Evolutionary conservation across 2,329 filamentous ascomycete species (phyloP).

Genomic region (Ophiocordyceps unilateralis): DNA sequence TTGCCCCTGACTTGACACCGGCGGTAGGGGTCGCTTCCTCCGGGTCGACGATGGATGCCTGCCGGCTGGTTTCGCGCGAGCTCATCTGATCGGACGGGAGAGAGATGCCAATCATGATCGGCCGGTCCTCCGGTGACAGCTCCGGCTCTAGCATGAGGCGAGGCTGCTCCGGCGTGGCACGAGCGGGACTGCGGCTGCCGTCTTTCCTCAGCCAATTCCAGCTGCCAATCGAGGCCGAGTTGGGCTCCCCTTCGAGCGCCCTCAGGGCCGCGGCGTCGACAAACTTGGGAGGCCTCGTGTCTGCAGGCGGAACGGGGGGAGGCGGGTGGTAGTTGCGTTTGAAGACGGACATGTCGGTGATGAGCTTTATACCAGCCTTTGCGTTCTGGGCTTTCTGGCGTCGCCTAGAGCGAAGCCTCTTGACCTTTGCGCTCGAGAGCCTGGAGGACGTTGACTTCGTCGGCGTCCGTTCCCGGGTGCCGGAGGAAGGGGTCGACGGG

Average conservation of each 20-base stretch:
- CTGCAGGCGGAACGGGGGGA: slow-evolving; percentile 12
- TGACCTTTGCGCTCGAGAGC: slow-evolving; percentile 22
- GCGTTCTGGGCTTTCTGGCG: slow-evolving; percentile 44
- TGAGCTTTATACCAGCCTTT: slow-evolving; percentile 46
- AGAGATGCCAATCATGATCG: slow-evolving; percentile 56
- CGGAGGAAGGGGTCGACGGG: slow-evolving; percentile 4
- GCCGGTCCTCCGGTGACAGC: slow-evolving; percentile 51
- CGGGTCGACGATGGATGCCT: slow-evolving; percentile 26
- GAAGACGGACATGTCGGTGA: slow-evolving; percentile 48
- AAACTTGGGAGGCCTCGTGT: slow-evolving; percentile 25
- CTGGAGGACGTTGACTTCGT: slow-evolving; percentile 10
- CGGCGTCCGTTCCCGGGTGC: slow-evolving; percentile 4
- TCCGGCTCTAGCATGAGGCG: slow-evolving; percentile 19
- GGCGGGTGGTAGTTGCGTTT: slow-evolving; percentile 23
- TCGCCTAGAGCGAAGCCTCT: slow-evolving; percentile 37
- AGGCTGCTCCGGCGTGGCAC: slow-evolving; percentile 11
- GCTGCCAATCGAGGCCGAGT: slow-evolving; percentile 34
- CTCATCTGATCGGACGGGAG: slow-evolving; percentile 30
- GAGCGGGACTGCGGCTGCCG: slow-evolving; percentile 12
- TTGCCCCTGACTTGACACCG: background rate
- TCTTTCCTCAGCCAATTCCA: slow-evolving; percentile 37
- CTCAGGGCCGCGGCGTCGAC: slow-evolving; percentile 41
- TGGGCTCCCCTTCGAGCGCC: slow-evolving; percentile 39
- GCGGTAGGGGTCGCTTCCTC: slow-evolving; percentile 6
- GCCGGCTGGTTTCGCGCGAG: slow-evolving; percentile 24